These are phyloP conservation scores for Dalbergia oliveri DNA, from an alignment of 306 rosid genomes.

Conservation along the genomic window DNA sequence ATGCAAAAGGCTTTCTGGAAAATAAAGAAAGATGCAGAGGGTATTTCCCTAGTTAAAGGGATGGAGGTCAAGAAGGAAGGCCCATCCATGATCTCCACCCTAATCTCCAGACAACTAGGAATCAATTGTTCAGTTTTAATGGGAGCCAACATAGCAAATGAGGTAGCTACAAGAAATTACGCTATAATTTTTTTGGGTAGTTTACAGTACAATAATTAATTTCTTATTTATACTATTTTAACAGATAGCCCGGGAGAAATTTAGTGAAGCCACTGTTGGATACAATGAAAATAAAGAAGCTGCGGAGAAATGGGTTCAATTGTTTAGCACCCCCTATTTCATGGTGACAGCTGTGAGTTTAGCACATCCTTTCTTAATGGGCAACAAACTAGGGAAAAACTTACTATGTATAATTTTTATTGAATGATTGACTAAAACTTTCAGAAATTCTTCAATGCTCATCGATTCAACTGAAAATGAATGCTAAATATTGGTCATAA, in stretches of 20 bases:
- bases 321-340: conserved; percentile 56
- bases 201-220: conserved; percentile 3
- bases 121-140: conserved; percentile 88
- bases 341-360: conserved; percentile 77
- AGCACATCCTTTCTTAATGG: conserved; percentile 8
- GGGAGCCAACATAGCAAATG: conserved; percentile 96
- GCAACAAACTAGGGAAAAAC: conserved; percentile 3
- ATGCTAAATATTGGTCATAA: too few relatives aligned
- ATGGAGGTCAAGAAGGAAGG: conserved; percentile 99
- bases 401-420: neutral
- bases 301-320: conserved; percentile 53
- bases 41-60: conserved; percentile 89
- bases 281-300: conserved; percentile 45
- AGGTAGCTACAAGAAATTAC: conserved; percentile 54
- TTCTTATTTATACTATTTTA: conserved; percentile 6
- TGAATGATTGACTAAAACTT: neutral
- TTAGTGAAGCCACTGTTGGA: conserved; percentile 59
- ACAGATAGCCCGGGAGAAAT: conserved; percentile 65
- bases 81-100: conserved; percentile 89
- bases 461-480: too few relatives aligned
- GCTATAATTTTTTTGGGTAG: neutral
- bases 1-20: conserved; percentile 75
- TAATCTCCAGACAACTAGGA: conserved; percentile 71
- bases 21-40: conserved; percentile 70
- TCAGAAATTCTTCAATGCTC: too few relatives aligned